These are phyloP conservation scores for Kandelia obovata DNA, from an alignment of 345 rosid genomes.

Conservation along the genomic window DNA sequence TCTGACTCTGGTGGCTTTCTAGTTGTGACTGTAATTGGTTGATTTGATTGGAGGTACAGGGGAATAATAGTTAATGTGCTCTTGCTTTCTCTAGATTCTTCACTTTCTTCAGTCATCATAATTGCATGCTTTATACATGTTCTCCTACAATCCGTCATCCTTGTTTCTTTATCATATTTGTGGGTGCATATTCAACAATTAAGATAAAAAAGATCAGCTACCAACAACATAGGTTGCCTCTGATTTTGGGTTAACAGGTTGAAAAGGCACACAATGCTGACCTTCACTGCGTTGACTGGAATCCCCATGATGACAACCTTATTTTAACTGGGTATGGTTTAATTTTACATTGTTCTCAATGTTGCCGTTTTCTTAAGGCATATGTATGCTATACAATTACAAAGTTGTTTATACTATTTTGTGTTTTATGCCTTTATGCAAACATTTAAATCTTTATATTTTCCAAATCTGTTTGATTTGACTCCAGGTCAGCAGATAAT, in stretches of 20 bases:
- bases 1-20: not conserved
- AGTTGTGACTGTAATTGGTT: not conserved
- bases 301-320: conserved; percentile 80
- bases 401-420: not conserved
- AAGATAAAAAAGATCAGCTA: no score
- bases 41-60: not conserved
- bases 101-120: not conserved
- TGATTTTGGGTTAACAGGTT: conserved; percentile 44
- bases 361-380: not conserved
- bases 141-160: no score
- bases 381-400: not conserved
- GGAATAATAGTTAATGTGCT: no score
- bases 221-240: not conserved
- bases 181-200: no score
- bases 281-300: conserved; percentile 99
- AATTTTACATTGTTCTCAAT: conserved; percentile 5
- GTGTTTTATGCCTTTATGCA: not conserved
- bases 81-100: not conserved
- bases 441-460: conserved; percentile 2
- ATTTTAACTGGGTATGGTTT: conserved; percentile 80
- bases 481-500: conserved; percentile 88
- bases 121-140: not conserved
- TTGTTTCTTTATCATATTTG: no score
- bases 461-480: not conserved
- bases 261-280: conserved; percentile 95